Base-by-base conservation (phyloP, 2,329 filamentous ascomycete genomes). In the Penicillium sp. region DNA sequence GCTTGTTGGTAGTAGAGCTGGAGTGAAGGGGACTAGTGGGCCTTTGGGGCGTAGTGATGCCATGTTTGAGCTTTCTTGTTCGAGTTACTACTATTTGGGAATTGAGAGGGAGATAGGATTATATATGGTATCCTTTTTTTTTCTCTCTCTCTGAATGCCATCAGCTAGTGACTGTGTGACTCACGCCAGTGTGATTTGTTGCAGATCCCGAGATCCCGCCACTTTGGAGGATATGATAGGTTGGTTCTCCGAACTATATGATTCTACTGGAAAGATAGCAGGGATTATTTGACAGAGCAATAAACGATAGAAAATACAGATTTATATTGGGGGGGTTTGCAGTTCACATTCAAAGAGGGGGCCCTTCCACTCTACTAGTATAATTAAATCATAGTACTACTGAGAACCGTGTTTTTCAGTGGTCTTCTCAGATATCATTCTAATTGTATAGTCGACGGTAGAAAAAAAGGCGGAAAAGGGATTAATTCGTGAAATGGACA, bases 1-100 rank as follows among this genome's bases (percentile, higher is more conserved):
- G 45, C 13, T 31, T 10, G 49, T 63, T 38, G 48, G 60, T 43
- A 45, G 54, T 41, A 44, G 44, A 52, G 45, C 57, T 15, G 34
- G 60, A 50, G 50, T 10, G 45, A 56, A 51, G 47, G 52, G 43
- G 49, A 63, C 49, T 2, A 55, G 15, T 5, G 59, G 57, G 21
- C 62, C 63, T 38, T 45, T 49, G 9, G 54, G 61, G 43, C 49
- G 59, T 43, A 50, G 29, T 29, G 21, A n/a, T 43, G 50, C 19
- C 58, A 60, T 60, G 4, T 29, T 53, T 38, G 34, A 21, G 13
- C 13, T 13, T 36, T 23, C 2, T 23, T 45, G 10, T 27, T 31
- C 21, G 8, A 19, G 11, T 13, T 11, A 39, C 5, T 33, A 7
- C 2, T 11, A 10, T 1, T 25, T 50, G 0, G 4, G 10, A 25